Conservation (phyloP, 345 rosid genomes). For the Anacardium occidentale region DNA sequence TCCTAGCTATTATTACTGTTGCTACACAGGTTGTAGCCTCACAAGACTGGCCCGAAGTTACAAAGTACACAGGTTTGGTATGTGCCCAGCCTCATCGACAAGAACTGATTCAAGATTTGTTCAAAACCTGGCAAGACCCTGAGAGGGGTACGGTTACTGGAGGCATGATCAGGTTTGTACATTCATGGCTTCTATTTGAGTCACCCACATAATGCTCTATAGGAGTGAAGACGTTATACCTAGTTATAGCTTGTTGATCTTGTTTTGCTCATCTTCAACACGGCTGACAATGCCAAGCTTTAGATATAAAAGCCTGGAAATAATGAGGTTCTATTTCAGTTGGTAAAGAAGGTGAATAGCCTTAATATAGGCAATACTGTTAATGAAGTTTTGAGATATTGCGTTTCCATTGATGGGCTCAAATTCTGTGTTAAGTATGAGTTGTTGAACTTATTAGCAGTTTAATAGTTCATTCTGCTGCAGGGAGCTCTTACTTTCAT, state of each 20-base stretch:
- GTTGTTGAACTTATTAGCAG: not conserved
- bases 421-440: not conserved
- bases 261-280: not conserved
- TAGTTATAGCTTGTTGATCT: conserved; percentile 2
- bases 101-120: conserved; percentile 45
- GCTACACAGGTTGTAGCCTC: conserved; percentile 42
- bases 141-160: conserved; percentile 39
- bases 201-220: not conserved
- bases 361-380: not conserved
- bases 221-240: not conserved
- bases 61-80: conserved; percentile 43
- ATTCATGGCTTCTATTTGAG: not conserved
- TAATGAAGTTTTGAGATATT: not conserved
- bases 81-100: conserved; percentile 47
- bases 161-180: conserved; percentile 45
- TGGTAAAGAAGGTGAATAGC: not conserved
- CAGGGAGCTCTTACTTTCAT: conserved; percentile 45
- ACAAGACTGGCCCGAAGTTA: conserved; percentile 53
- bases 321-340: not conserved
- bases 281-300: not conserved
- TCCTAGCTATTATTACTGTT: conserved; percentile 10
- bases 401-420: not conserved
- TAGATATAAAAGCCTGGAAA: not conserved
- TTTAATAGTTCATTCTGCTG: not conserved
- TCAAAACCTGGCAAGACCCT: conserved; percentile 44